phyloP scores from a whole-genome alignment of 2,329 filamentous ascomycete genomes.

The Stemphylium vesicarium region DNA sequence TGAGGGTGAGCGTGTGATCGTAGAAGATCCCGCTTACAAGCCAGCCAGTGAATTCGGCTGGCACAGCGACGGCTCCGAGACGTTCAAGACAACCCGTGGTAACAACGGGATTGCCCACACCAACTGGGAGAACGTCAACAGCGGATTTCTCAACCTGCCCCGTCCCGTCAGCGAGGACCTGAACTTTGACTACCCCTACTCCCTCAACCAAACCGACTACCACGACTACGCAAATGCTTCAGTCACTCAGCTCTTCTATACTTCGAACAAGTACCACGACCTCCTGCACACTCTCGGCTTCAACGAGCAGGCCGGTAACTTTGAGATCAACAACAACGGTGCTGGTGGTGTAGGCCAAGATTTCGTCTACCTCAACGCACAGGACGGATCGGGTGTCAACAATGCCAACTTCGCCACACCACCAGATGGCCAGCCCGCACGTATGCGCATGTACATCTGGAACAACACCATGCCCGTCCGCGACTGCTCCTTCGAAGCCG shows the following conservation, averaged over 20 bases:
- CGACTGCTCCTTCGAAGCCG: conserved; percentile 65
- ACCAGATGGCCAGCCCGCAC: conserved; percentile 47
- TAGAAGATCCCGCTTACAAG: conserved; percentile 59
- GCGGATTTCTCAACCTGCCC: conserved; percentile 57
- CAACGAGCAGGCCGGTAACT: conserved; percentile 65
- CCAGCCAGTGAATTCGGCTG: conserved; percentile 61
- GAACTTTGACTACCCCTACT: conserved; percentile 52
- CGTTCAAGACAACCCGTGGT: conserved; percentile 62
- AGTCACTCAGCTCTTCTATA: conserved; percentile 67
- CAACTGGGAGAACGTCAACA: conserved; percentile 53
- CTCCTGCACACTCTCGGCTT: conserved; percentile 65
- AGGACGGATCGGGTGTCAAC: conserved; percentile 61
- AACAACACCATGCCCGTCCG: conserved; percentile 55
- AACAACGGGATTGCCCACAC: conserved; percentile 66
- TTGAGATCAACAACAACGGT: conserved; percentile 64
- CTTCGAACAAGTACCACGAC: conserved; percentile 65
- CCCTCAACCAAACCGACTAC: conserved; percentile 30
- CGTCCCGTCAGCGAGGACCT: conserved; percentile 54
- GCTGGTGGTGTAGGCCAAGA: conserved; percentile 60
- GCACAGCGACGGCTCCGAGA: conserved; percentile 56
- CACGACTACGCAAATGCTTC: conserved; percentile 60
- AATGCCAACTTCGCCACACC: conserved; percentile 65
- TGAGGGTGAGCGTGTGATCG: conserved; percentile 53
- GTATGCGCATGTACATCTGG: conserved; percentile 68
- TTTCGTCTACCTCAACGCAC: conserved; percentile 62